A percentile compares a stretch with the other conserved stretches of the same genome.
Conservation (phyloP, 2,329 filamentous ascomycete genomes). For the Hyphodiscus sp. region DNA sequence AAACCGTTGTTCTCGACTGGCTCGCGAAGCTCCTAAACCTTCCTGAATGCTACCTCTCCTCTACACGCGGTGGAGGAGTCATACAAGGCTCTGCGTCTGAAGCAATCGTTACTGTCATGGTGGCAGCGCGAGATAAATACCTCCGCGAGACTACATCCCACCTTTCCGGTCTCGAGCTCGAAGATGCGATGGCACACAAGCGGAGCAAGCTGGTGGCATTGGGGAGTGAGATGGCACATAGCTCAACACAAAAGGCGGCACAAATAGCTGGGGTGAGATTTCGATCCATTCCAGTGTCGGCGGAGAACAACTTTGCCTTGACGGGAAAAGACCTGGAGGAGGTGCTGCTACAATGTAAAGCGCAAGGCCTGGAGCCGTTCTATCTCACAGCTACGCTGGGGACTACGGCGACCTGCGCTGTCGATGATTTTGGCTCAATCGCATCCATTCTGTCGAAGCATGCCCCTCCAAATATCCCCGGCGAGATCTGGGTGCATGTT, state of each 20-base stretch:
- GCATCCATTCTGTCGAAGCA: conserved; percentile 30
- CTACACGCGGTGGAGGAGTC: conserved; percentile 75
- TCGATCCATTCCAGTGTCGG: conserved; percentile 56
- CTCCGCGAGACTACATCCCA: conserved; percentile 53
- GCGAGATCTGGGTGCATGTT: conserved; percentile 80
- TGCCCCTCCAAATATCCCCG: conserved; percentile 33
- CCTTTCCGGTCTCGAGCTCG: conserved; percentile 49
- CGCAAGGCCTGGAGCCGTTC: conserved; percentile 72
- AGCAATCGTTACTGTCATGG: conserved; percentile 78
- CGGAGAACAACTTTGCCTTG: conserved; percentile 62
- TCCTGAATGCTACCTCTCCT: conserved; percentile 67
- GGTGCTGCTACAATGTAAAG: conserved; percentile 58
- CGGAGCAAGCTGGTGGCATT: conserved; percentile 72
- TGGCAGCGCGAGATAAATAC: conserved; percentile 78
- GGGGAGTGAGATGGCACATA: conserved; percentile 74
- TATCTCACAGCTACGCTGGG: conserved; percentile 80
- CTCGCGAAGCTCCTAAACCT: conserved; percentile 69
- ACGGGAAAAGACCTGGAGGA: conserved; percentile 55
- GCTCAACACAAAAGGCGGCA: conserved; percentile 79
- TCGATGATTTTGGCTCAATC: conserved; percentile 63
- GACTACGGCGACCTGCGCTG: conserved; percentile 80
- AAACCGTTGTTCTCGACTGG: conserved; percentile 92
- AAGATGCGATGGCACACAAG: conserved; percentile 62
- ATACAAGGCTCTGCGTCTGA: conserved; percentile 90
- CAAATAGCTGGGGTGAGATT: conserved; percentile 81